Percentiles rank a stretch among this genome's conserved stretches.
Conservation (phyloP, 495 filamentous ascomycete genomes). For the Xeromyces bisporus region DNA sequence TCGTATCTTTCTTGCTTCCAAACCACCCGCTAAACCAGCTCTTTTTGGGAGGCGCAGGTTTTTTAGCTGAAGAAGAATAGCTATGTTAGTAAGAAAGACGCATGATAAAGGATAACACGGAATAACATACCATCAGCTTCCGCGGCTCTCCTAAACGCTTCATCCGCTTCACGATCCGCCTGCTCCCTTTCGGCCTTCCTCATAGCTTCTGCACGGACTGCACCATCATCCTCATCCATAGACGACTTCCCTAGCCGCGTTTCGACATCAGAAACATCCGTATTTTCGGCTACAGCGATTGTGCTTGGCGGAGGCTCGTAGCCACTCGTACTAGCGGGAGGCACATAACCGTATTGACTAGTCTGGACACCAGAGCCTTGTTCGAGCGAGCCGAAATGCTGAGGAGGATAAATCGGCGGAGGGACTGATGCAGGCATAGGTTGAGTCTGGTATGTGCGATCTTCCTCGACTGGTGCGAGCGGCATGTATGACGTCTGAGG, state of each 20-base stretch:
- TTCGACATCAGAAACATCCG: conserved; percentile 21
- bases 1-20: conserved; percentile 49
- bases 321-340: conserved; percentile 8
- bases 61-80: conserved; percentile 11
- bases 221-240: conserved; percentile 55
- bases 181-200: conserved; percentile 35
- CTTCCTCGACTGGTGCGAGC: conserved; percentile 29
- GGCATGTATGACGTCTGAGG: conserved; percentile 33
- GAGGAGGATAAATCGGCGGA: conserved; percentile 1
- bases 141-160: conserved; percentile 65
- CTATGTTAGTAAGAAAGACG: conserved; percentile 9
- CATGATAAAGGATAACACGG: conserved; percentile 1
- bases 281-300: conserved; percentile 12
- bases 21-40: conserved; percentile 86
- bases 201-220: conserved; percentile 33
- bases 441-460: conserved; percentile 16
- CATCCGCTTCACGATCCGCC: conserved; percentile 41
- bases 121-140: conserved; percentile 58
- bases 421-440: background rate
- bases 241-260: conserved; percentile 55
- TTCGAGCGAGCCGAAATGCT: too few relatives aligned
- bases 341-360: conserved; percentile 12
- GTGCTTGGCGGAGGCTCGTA: conserved; percentile 24
- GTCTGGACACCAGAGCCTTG: too few relatives aligned
- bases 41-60: conserved; percentile 40